Evolutionary conservation across 1,284 basidiomycete genomes (phyloP).

Genomic region (Sanghuangporus weigelae): DNA sequence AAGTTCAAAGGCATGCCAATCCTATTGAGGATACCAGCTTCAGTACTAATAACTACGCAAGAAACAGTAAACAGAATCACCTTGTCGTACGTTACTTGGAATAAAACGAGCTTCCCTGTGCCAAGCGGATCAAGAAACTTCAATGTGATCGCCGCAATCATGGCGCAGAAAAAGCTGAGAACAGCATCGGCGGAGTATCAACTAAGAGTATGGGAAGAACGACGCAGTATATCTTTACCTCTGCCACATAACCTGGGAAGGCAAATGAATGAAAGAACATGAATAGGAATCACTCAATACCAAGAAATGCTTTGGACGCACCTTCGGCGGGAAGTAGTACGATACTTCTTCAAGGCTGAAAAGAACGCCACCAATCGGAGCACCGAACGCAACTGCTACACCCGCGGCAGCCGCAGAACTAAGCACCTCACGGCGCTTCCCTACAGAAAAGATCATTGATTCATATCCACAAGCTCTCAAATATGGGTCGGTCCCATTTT

Average conservation of each 20-base stretch:
- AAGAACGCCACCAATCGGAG: constrained; percentile 71
- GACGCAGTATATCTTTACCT: constrained; percentile 44
- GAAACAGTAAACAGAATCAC: constrained; percentile 29
- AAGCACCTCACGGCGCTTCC: constrained; percentile 86
- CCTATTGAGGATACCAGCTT: constrained; percentile 36
- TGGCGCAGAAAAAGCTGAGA: constrained; percentile 86
- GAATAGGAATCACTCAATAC: constrained; percentile 5
- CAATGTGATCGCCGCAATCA: constrained; percentile 87
- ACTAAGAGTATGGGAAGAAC: neutral
- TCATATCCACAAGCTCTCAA: neutral
- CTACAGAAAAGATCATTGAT: constrained; percentile 31
- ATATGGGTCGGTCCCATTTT: constrained; percentile 14
- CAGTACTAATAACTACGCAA: constrained; percentile 1
- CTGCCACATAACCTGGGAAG: constrained; percentile 76
- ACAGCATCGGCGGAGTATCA: neutral
- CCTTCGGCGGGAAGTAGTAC: constrained; percentile 93
- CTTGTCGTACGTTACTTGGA: constrained; percentile 88
- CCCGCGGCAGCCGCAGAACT: constrained; percentile 82
- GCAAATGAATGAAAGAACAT: neutral
- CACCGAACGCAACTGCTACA: constrained; percentile 42
- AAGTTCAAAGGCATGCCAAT: constrained; percentile 86
- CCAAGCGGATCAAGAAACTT: constrained; percentile 91
- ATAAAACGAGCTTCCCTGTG: constrained; percentile 77
- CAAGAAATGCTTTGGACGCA: constrained; percentile 25
- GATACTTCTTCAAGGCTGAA: constrained; percentile 94